A percentile compares a stretch with the other conserved stretches of the same genome.
Conservation (phyloP, 495 filamentous ascomycete species). For the Podospora conica region DNA sequence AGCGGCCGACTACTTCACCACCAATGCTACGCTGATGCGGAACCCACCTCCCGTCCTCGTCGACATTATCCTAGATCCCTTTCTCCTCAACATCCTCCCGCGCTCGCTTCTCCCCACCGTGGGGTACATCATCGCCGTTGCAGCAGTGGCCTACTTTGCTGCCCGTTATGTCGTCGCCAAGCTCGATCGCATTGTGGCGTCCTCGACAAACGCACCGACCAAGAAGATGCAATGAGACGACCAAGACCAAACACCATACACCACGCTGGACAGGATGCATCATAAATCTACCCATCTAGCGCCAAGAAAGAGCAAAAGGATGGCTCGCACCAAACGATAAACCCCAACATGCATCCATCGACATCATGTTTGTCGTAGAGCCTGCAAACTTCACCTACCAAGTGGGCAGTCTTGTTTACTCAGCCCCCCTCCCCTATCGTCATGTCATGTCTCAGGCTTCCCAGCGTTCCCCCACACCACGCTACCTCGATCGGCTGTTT, state of each 20-base stretch:
- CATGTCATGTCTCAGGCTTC: not conserved
- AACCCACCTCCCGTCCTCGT: conserved; percentile 66
- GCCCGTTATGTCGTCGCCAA: conserved; percentile 32
- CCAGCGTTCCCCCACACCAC: not conserved
- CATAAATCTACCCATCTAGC: conserved; percentile 7
- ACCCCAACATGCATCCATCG: conserved; percentile 1
- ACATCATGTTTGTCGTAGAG: not conserved
- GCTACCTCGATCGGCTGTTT: not conserved
- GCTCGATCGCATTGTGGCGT: conserved; percentile 18
- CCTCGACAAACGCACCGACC: not conserved
- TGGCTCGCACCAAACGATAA: not conserved
- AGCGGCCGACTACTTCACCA: conserved; percentile 77
- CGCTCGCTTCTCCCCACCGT: conserved; percentile 62
- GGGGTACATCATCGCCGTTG: conserved; percentile 52
- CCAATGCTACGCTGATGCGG: conserved; percentile 67
- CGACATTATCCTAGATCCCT: conserved; percentile 90
- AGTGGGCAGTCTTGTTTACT: conserved; percentile 8
- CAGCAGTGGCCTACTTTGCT: conserved; percentile 44
- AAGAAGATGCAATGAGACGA: conserved; percentile 33
- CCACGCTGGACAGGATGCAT: not conserved
- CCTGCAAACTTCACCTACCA: not conserved
- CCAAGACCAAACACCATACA: too few relatives aligned
- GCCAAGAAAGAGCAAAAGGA: not conserved
- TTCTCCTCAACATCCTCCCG: conserved; percentile 64
- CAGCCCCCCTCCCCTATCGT: not conserved